These are phyloP conservation scores for Cordyceps pruinosa DNA, from an alignment of 2,329 filamentous ascomycete genomes.

Conservation along the genomic window DNA sequence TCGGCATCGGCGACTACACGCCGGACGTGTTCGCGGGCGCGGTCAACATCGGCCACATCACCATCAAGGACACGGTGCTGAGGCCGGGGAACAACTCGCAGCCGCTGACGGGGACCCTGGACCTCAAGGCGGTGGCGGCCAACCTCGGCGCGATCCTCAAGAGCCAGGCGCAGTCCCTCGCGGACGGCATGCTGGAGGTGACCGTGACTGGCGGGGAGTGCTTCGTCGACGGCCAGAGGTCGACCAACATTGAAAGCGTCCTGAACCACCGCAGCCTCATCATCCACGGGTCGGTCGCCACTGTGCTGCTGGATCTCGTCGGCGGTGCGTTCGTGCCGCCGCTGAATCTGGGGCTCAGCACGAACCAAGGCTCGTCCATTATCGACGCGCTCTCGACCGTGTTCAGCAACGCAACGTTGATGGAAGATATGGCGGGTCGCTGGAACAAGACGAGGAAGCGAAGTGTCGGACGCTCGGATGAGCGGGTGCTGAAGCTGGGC, in stretches of 20 bases:
- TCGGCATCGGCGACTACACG: conserved; percentile 1
- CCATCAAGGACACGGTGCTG: not conserved
- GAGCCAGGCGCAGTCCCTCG: not conserved
- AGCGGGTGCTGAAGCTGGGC: not conserved
- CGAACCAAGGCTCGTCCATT: not conserved
- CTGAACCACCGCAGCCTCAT: not conserved
- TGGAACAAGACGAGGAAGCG: conserved; percentile 1
- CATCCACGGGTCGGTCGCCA: not conserved
- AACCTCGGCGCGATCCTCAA: not conserved
- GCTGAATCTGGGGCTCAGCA: not conserved
- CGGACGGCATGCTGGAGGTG: not conserved
- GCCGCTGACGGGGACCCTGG: not conserved
- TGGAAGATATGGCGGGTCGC: not conserved
- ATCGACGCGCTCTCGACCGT: not conserved
- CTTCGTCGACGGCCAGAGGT: not conserved
- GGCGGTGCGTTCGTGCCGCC: not conserved
- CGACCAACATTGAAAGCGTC: not conserved
- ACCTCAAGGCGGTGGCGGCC: not conserved
- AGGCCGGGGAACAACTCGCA: not conserved
- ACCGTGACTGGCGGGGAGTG: not conserved
- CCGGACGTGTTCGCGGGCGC: not conserved
- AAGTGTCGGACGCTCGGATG: not conserved
- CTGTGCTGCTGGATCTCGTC: not conserved
- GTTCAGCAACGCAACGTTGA: not conserved
- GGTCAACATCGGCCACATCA: conserved; percentile 1